Evolutionary conservation across 2,329 filamentous ascomycete species (phyloP), one percentile per base, ranked within the genome.

Genomic region (Exophiala dermatitidis): DNA sequence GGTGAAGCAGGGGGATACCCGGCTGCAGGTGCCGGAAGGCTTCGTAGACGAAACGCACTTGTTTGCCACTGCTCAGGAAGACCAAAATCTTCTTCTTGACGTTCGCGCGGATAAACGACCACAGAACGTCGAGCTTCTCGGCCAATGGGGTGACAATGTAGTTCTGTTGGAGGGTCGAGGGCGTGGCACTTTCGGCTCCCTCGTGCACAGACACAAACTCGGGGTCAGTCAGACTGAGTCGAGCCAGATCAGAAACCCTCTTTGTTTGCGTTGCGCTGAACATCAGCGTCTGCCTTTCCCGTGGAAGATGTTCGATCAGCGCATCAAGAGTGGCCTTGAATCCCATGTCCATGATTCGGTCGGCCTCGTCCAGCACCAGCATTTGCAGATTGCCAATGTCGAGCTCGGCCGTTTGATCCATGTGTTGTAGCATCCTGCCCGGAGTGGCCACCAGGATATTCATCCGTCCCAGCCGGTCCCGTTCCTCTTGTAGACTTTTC

Each of bases 211-310:
- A 85, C 52, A 98, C 85, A 69, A 98, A 98, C 68, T 97, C 90
- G 9, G 93, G 91, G 48, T 97, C 88, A 62, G 85, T 82, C 31
- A 98, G 76, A 66, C 88, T 95, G 57, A 98, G 71, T 44, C 93
- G 81, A 1, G 91, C 91, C 51, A 98, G 77, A 69, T 98, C 93
- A 0, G 88, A 94, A 0, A 98, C 88, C 66, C 86, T 88, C 66
- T 90, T 94, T 61, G 90, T 97, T 71, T 98, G 93, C 0, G 93
- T 98, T 0, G 93, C 93, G 66, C 88, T 94, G 75, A 97, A 98
- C 6, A 98, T 81, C 66, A 98, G 77, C 0, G 93, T 98, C 71
- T 98, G 93, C 57, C 93, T 79, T 30, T 85, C 75, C 63, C 82
- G 84, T 1, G 93, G 93, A 1, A 98, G 76, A 67, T 97, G 94